phyloP scores from a whole-genome alignment of 2,329 filamentous ascomycete genomes.

The Paecilomyces sp. region DNA sequence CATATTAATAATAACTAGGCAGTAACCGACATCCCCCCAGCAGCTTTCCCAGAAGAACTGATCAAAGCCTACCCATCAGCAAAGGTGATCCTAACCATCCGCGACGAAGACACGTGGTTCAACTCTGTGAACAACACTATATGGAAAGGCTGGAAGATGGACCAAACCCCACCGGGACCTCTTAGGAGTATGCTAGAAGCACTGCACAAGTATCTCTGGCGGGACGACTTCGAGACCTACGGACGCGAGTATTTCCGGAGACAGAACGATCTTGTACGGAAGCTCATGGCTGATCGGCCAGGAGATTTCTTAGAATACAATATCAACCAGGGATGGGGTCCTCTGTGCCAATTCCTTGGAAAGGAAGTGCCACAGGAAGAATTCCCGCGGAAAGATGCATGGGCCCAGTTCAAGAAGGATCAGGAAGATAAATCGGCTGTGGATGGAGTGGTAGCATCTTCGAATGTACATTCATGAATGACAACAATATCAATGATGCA shows the following conservation, averaged over 20 bases:
- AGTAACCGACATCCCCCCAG: constrained; percentile 10
- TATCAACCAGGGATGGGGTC: constrained; percentile 40
- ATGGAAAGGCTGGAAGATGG: not conserved
- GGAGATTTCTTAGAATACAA: constrained; percentile 40
- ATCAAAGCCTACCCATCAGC: constrained; percentile 19
- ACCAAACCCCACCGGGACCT: not conserved
- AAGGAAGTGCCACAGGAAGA: constrained; percentile 4
- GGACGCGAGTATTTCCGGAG: constrained; percentile 19
- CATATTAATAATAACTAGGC: not conserved
- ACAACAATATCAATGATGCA: too few relatives aligned
- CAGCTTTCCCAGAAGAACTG: constrained; percentile 14
- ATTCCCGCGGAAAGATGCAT: not conserved
- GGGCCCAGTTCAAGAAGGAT: not conserved
- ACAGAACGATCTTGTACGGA: constrained; percentile 41
- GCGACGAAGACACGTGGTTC: constrained; percentile 20
- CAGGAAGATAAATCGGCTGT: too few relatives aligned
- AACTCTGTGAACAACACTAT: constrained; percentile 1
- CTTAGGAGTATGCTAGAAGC: not conserved
- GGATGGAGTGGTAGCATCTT: too few relatives aligned
- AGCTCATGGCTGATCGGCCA: constrained; percentile 20
- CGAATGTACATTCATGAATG: too few relatives aligned
- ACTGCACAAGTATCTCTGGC: constrained; percentile 43
- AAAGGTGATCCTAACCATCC: constrained; percentile 13
- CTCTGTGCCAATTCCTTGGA: constrained; percentile 42
- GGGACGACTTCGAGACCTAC: constrained; percentile 45